A percentile compares a stretch with the other conserved stretches of the same genome.
Conservation (phyloP, 192 early-diverging fungal species). For the Coemansia reversa region DNA sequence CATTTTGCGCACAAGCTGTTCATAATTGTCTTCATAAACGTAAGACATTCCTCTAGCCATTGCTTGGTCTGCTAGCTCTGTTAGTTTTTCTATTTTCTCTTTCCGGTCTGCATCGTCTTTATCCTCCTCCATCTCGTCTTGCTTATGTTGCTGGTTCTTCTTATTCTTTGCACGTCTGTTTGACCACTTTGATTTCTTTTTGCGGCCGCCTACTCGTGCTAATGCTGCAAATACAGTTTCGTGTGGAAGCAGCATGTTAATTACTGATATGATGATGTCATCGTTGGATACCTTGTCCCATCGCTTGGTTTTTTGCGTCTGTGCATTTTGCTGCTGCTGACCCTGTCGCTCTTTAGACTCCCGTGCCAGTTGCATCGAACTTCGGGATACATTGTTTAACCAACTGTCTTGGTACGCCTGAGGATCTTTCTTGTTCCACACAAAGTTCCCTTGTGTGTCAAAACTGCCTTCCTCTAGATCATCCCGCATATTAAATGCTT, state of each 20-base stretch:
- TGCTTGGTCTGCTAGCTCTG: slow-evolving; percentile 68
- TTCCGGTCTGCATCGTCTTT: slow-evolving; percentile 47
- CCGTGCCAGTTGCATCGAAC: slow-evolving; percentile 59
- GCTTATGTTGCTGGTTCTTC: slow-evolving; percentile 8
- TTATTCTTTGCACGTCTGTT: slow-evolving; percentile 18
- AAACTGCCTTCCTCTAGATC: slow-evolving; percentile 71
- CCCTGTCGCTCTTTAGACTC: slow-evolving; percentile 52
- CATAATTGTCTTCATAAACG: slow-evolving; percentile 70
- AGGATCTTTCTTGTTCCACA: slow-evolving; percentile 66
- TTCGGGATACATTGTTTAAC: slow-evolving; percentile 62
- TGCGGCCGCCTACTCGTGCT: slow-evolving; percentile 58
- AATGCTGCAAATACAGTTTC: slow-evolving; percentile 64
- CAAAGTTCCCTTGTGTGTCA: slow-evolving; percentile 69
- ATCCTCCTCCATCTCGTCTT: slow-evolving; percentile 36
- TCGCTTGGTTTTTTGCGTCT: slow-evolving; percentile 20
- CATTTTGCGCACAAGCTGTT: slow-evolving; percentile 65
- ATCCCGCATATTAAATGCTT: slow-evolving; percentile 76
- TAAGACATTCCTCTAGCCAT: slow-evolving; percentile 67
- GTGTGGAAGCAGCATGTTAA: slow-evolving; percentile 59
- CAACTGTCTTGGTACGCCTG: slow-evolving; percentile 70
- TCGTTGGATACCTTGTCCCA: slow-evolving; percentile 53
- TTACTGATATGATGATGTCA: slow-evolving; percentile 58
- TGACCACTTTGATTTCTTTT: slow-evolving; percentile 45
- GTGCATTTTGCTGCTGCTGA: slow-evolving; percentile 2
- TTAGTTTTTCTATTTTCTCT: slow-evolving; percentile 60